Conservation (phyloP, 441 rosid species). For the Pelargonium fulgidum region DNA sequence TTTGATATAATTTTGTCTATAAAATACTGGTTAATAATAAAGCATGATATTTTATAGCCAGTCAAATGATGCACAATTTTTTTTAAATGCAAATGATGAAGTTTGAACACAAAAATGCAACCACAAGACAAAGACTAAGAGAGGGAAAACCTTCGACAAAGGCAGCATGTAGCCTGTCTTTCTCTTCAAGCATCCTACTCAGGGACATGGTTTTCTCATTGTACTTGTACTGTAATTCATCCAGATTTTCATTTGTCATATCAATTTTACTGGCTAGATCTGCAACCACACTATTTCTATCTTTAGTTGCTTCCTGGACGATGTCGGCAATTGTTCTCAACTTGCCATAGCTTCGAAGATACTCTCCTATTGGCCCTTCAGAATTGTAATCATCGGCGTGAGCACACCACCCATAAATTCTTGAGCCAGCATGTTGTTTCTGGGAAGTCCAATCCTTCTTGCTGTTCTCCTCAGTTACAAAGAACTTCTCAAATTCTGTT, state of each 20-base stretch:
- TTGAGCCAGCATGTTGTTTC: conserved; percentile 28
- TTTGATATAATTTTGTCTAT: neutral
- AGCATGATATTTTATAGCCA: conserved; percentile 8
- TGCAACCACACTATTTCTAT: conserved; percentile 34
- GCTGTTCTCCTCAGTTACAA: conserved; percentile 38
- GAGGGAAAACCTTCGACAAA: conserved; percentile 57
- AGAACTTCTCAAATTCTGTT: conserved; percentile 55
- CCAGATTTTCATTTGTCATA: conserved; percentile 49
- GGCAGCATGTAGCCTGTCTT: conserved; percentile 51
- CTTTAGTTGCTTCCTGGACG: conserved; percentile 36
- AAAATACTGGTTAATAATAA: neutral
- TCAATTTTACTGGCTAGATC: conserved; percentile 51
- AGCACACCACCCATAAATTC: conserved; percentile 71
- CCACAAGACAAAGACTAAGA: conserved; percentile 7
- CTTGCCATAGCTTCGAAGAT: conserved; percentile 50
- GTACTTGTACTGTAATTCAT: conserved; percentile 40
- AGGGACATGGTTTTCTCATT: conserved; percentile 49
- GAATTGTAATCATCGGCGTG: conserved; percentile 52
- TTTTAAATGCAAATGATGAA: conserved; percentile 8
- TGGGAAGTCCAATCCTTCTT: conserved; percentile 48
- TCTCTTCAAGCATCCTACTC: conserved; percentile 58
- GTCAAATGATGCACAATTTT: neutral
- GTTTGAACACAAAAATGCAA: neutral
- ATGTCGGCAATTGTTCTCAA: conserved; percentile 51
- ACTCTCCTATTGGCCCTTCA: conserved; percentile 57